A percentile compares a stretch with the other conserved stretches of the same genome.
Conservation (phyloP, 1,139 yeast species). For the Petasospora fabianii region DNA sequence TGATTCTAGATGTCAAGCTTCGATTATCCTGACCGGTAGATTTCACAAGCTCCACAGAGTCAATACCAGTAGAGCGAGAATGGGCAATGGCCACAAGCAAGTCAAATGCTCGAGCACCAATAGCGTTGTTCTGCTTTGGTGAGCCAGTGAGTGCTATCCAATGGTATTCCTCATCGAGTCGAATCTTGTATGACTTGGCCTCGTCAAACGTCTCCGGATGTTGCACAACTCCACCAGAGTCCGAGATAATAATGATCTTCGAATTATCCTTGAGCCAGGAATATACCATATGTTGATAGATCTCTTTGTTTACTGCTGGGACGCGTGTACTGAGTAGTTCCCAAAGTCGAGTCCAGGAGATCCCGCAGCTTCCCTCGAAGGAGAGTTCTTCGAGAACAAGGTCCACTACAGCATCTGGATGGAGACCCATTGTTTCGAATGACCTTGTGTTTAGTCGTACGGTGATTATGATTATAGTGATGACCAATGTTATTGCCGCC, state of each 20-base stretch:
- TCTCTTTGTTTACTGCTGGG: conserved; percentile 24
- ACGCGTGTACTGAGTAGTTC: conserved; percentile 21
- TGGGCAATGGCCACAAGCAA: conserved; percentile 48
- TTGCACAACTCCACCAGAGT: conserved; percentile 1
- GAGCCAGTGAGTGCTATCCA: conserved; percentile 42
- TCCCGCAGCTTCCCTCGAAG: conserved; percentile 31
- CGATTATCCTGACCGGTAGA: conserved; percentile 68
- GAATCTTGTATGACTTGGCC: conserved; percentile 24
- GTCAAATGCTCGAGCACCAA: conserved; percentile 42
- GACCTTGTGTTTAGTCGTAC: neutral
- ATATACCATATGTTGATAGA: conserved; percentile 32
- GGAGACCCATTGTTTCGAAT: conserved; percentile 7
- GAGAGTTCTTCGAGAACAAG: conserved; percentile 30
- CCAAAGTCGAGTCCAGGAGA: conserved; percentile 32
- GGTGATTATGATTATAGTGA: neutral
- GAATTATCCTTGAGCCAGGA: conserved; percentile 31
- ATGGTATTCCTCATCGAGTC: conserved; percentile 37
- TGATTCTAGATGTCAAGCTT: conserved; percentile 60
- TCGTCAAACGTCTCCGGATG: conserved; percentile 10
- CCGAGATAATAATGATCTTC: conserved; percentile 14
- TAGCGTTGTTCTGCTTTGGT: conserved; percentile 35
- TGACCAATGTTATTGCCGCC: neutral
- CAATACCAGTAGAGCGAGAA: conserved; percentile 51
- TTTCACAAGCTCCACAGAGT: conserved; percentile 52
- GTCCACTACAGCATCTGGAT: conserved; percentile 27